phyloP scores from a whole-genome alignment of 805 yeast species.

The Ogataea henricii region DNA sequence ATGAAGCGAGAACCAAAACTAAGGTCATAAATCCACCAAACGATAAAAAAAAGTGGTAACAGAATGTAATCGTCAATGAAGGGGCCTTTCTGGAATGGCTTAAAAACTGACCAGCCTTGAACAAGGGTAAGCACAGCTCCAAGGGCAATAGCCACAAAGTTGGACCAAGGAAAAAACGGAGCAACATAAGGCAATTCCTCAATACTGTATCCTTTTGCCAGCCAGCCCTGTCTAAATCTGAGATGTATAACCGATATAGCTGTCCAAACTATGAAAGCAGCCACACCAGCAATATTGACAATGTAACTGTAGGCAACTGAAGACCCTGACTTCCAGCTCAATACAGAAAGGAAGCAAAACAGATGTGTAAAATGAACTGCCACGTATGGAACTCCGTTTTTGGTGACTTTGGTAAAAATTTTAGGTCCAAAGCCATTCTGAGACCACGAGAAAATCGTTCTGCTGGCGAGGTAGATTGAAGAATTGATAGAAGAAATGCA shows the following conservation, averaged over 20 bases:
- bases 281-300: constrained; percentile 61
- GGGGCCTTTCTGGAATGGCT: constrained; percentile 55
- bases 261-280: constrained; percentile 67
- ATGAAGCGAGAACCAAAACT: constrained; percentile 30
- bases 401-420: constrained; percentile 50
- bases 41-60: constrained; percentile 54
- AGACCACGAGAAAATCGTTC: constrained; percentile 63
- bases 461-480: constrained; percentile 63
- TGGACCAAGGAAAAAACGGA: constrained; percentile 50
- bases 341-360: constrained; percentile 54
- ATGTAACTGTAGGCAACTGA: constrained; percentile 57
- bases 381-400: constrained; percentile 59
- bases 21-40: constrained; percentile 29
- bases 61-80: constrained; percentile 63
- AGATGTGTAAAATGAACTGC: constrained; percentile 55
- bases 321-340: constrained; percentile 59
- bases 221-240: constrained; percentile 40
- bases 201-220: constrained; percentile 17
- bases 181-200: constrained; percentile 24
- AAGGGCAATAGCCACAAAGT: constrained; percentile 42
- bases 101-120: constrained; percentile 64
- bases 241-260: constrained; percentile 52
- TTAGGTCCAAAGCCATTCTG: constrained; percentile 61
- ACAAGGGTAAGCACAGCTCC: constrained; percentile 73
- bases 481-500: constrained; percentile 69